Base-by-base conservation (phyloP, 805 yeast genomes). In the Starmerella apicola region DNA sequence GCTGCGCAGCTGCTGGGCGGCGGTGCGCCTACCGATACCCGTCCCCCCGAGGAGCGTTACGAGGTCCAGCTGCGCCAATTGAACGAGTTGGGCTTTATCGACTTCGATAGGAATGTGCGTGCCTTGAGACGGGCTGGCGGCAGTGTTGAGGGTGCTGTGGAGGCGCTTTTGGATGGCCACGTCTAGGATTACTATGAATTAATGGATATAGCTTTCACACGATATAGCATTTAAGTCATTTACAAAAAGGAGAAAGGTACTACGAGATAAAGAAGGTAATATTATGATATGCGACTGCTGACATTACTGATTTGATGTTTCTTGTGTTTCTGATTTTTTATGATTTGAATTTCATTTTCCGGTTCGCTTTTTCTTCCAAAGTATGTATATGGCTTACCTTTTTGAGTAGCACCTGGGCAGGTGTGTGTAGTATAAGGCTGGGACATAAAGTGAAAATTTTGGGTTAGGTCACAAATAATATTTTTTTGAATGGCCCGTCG, bases 71-170 rank as follows among this genome's bases (percentile, higher is more conserved):
- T 78, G 47, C 72, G 81, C 52, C 88, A 80, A 55, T 64, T 78
- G 52, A 81, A 79, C 55, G 88, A 81, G 54, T 78, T 81, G 71
- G 91, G 91, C 5, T 88, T 88, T 64, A 75, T 73, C 50, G 96
- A 88, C 51, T 88, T 88, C 57, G 97, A 88, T 51, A 71, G 82
- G 51, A 91, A 91, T 56, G 85, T 91, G 19, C 77, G 76, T 22
- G 97, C 97, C 1, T 70, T 91, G 53, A 76, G 96, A 65, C 76
- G 97, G 63, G 76, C 88, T 40, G 98, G 98, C 25, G 98, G 98
- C 7, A 82, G 86, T 47, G 96, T 88, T 20, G 95, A 88, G 63
- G 96, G 96, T 34, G 98, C 98, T 9, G 68, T 88, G 37, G 96
- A 88, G 60, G 81, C 83, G 39, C 65, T 86, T 51, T 68, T 86